phyloP scores from a whole-genome alignment of 345 rosid genomes.

The Heritiera fomes region DNA sequence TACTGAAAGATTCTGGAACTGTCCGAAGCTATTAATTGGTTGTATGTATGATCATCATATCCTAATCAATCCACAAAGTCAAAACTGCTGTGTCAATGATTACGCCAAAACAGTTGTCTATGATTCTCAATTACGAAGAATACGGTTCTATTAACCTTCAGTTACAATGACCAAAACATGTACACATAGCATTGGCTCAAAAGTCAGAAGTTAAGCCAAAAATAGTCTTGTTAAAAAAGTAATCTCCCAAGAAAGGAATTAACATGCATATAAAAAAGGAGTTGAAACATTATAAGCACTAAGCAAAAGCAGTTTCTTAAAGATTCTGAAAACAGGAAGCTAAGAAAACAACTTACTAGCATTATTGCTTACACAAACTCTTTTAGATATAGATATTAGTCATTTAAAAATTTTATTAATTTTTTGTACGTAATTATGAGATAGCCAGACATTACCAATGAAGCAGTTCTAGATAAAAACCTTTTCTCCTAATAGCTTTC shows the following conservation, averaged over 20 bases:
- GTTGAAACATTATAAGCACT: neutral
- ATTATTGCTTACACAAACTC: neutral
- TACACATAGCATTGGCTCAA: neutral
- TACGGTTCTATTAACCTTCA: neutral
- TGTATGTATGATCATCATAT: neutral
- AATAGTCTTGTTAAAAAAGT: neutral
- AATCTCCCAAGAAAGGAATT: neutral
- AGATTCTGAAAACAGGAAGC: neutral
- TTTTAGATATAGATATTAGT: neutral
- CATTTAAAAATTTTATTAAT: neutral
- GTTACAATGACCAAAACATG: neutral
- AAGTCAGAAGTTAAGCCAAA: too few relatives aligned
- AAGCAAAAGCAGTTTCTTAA: neutral
- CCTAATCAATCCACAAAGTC: neutral
- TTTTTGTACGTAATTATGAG: too few relatives aligned
- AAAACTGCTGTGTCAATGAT: neutral
- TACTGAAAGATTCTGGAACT: neutral
- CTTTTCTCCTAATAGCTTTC: neutral
- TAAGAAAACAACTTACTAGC: neutral
- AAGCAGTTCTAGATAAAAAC: neutral
- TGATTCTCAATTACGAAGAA: neutral
- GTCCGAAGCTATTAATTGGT: neutral
- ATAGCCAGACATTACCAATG: neutral
- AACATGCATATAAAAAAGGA: neutral
- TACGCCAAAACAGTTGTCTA: neutral